Evolutionary conservation across 352 stramenopile genomes (phyloP), one percentile per base, ranked within the genome.

Genomic region (Globisporangium cylindrosporum): DNA sequence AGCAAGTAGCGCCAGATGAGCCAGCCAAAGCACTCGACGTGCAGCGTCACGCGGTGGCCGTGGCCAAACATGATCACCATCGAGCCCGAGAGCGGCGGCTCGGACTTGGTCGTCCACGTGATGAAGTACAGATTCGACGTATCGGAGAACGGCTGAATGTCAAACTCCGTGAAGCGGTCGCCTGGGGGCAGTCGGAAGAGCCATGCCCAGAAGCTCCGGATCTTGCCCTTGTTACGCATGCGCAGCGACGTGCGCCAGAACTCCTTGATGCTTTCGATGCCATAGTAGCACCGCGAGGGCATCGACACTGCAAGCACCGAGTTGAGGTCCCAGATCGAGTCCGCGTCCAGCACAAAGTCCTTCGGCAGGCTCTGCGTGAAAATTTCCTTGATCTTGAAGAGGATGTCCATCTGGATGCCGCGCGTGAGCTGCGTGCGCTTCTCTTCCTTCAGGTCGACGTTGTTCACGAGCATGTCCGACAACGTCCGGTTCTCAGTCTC

Each of bases 171-270:
- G 69, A 94, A 94, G 32, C 86, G 82, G 59, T 94, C 86, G 15
- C 86, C 86, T 0, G 86, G 86, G 7, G 82, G 82, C 43, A 94
- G 61, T 0, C 86, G 86, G 65, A 94, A 94, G 3, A 94, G 72
- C 86, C 86, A 94, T 8, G 84, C 86, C 86, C 86, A 94, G 72
- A 94, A 94, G 54, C 84, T 92, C 18, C 86, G 84, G 71, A 94
- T 94, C 71, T 94, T 94, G 73, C 86, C 86, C 72, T 94, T 94
- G 75, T 94, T 94, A 69, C 86, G 84, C 86, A 94, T 94, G 1
- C 86, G 82, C 58, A 94, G 70, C 41, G 84, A 92, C 29, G 86
- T 94, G 46, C 84, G 82, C 86, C 86, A 94, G 62, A 94, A 94
- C 51, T 94, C 86, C 68, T 94, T 94, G 72, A 94, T 94, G 69